phyloP scores from a whole-genome alignment of 2,329 filamentous ascomycete genomes.

The Coccinonectria pachysandricola region DNA sequence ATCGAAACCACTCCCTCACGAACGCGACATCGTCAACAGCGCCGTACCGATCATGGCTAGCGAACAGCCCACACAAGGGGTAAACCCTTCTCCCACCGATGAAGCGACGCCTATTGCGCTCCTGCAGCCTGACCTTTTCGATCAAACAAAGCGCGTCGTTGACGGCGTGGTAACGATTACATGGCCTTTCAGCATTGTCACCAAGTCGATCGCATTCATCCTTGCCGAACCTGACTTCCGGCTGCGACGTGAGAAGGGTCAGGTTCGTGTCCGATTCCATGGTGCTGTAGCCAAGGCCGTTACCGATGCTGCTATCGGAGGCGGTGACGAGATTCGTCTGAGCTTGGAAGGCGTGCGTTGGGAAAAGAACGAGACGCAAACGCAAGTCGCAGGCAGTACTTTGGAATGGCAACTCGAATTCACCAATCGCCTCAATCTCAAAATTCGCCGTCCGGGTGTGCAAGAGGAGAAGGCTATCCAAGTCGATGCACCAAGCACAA shows the following conservation, averaged over 20 bases:
- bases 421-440: slow-evolving; percentile 36
- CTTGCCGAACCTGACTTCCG: slow-evolving; percentile 79
- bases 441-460: slow-evolving; percentile 32
- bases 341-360: slow-evolving; percentile 60
- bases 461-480: slow-evolving; percentile 39
- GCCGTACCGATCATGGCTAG: slow-evolving; percentile 20
- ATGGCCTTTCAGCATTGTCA: slow-evolving; percentile 83
- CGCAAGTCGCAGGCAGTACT: slow-evolving; percentile 38
- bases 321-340: slow-evolving; percentile 66
- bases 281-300: slow-evolving; percentile 61
- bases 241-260: slow-evolving; percentile 64
- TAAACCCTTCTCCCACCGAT: slow-evolving; percentile 18
- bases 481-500: slow-evolving; percentile 30
- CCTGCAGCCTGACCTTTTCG: slow-evolving; percentile 37
- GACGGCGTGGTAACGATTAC: slow-evolving; percentile 71
- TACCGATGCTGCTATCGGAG: slow-evolving; percentile 56
- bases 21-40: no score
- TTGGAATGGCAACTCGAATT: slow-evolving; percentile 52
- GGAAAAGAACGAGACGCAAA: slow-evolving; percentile 40
- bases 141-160: slow-evolving; percentile 36
- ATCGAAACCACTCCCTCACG: no score
- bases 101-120: slow-evolving; percentile 44
- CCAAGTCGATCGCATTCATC: slow-evolving; percentile 62
- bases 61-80: slow-evolving; percentile 10
- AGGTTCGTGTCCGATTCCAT: slow-evolving; percentile 68